Evolutionary conservation across 169 alveolate genomes (phyloP).

Genomic region (Haemoproteus tartakovskyi): DNA sequence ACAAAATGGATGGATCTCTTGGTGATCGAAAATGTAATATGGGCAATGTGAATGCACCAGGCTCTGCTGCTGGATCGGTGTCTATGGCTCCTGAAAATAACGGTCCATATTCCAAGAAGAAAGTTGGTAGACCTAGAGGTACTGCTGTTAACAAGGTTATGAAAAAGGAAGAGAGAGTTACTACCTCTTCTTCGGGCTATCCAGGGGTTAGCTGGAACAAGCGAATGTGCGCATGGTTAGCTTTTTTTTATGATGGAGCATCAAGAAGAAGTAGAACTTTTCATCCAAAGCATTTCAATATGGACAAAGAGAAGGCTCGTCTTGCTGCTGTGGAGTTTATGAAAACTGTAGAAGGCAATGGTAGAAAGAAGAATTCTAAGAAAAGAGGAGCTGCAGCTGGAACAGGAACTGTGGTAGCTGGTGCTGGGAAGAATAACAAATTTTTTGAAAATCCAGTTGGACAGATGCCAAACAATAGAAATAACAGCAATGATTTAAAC

Average conservation of each 20-base stretch:
- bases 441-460: too few relatives aligned
- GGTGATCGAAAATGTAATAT: too few relatives aligned
- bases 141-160: conserved; percentile 18
- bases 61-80: too few relatives aligned
- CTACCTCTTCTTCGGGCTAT: conserved; percentile 77
- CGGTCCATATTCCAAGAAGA: too few relatives aligned
- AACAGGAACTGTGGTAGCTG: too few relatives aligned
- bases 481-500: conserved; percentile 16
- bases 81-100: too few relatives aligned
- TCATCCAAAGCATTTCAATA: conserved; percentile 80
- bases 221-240: conserved; percentile 85
- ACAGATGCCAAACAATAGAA: conserved; percentile 7
- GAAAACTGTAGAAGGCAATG: conserved; percentile 77
- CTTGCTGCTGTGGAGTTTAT: conserved; percentile 81
- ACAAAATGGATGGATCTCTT: too few relatives aligned
- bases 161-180: conserved; percentile 59
- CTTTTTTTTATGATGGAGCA: conserved; percentile 80
- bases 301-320: conserved; percentile 81
- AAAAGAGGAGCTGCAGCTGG: conserved; percentile 64
- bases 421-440: too few relatives aligned
- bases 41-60: too few relatives aligned
- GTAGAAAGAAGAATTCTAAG: conserved; percentile 69
- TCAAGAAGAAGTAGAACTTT: conserved; percentile 81
- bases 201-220: conserved; percentile 87
- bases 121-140: conserved; percentile 59